A percentile compares a stretch with the other conserved stretches of the same genome.
Evolutionary conservation across 495 filamentous ascomycete genomes (phyloP).

Genomic region (Bryoglossum gracile): DNA sequence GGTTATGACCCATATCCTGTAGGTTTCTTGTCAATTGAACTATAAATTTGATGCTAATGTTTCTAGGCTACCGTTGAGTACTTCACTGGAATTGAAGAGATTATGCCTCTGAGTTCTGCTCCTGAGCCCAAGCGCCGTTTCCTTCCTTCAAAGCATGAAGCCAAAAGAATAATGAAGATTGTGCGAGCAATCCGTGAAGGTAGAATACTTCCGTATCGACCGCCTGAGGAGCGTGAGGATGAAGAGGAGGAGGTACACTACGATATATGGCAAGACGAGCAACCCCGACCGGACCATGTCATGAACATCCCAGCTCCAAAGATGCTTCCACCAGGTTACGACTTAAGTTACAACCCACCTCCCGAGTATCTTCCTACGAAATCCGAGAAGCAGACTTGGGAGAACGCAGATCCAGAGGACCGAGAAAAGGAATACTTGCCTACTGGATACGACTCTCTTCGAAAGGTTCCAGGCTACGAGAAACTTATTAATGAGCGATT

Average conservation of each 20-base stretch:
- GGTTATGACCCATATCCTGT: constrained; percentile 85
- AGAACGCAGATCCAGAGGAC: constrained; percentile 82
- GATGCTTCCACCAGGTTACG: constrained; percentile 86
- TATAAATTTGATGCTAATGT: constrained; percentile 12
- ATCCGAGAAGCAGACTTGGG: constrained; percentile 82
- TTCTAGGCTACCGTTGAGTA: constrained; percentile 75
- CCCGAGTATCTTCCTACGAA: constrained; percentile 85
- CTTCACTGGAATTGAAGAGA: constrained; percentile 82
- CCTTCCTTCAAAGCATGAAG: constrained; percentile 95
- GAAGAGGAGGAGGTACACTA: constrained; percentile 62
- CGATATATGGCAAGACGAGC: constrained; percentile 93
- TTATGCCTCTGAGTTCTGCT: constrained; percentile 89
- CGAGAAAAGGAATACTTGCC: constrained; percentile 84
- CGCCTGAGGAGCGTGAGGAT: constrained; percentile 56
- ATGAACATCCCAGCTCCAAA: constrained; percentile 99
- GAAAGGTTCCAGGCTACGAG: constrained; percentile 90
- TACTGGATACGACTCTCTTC: constrained; percentile 68
- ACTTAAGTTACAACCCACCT: constrained; percentile 94
- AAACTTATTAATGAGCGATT: constrained; percentile 91
- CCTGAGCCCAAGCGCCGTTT: constrained; percentile 96
- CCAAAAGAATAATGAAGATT: constrained; percentile 95
- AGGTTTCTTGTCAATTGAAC: constrained; percentile 17
- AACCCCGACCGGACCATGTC: constrained; percentile 68
- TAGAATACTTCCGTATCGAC: constrained; percentile 84
- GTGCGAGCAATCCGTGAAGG: constrained; percentile 93